A percentile compares a stretch with the other conserved stretches of the same genome.
phyloP scores from a whole-genome alignment of 2,329 filamentous ascomycete genomes.

The Didymella pinodella region DNA sequence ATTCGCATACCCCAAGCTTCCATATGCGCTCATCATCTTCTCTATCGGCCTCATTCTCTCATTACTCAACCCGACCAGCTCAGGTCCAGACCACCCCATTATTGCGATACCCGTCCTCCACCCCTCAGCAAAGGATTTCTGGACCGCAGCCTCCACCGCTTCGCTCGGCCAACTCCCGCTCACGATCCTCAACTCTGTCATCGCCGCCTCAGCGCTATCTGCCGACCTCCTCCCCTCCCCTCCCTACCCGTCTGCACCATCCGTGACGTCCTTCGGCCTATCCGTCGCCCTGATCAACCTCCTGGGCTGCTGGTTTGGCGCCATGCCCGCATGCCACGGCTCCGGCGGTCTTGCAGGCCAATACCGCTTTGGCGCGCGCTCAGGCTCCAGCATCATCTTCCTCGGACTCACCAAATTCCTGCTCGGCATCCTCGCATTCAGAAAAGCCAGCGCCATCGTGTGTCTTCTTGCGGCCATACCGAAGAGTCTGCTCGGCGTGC shows the following conservation, averaged over 20 bases:
- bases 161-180: slow-evolving; percentile 88
- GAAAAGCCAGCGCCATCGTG: slow-evolving; percentile 78
- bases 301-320: slow-evolving; percentile 86
- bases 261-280: slow-evolving; percentile 77
- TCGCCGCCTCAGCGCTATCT: slow-evolving; percentile 83
- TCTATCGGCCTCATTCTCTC: slow-evolving; percentile 73
- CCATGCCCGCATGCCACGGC: slow-evolving; percentile 95
- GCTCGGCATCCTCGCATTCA: slow-evolving; percentile 67
- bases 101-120: slow-evolving; percentile 57
- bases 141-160: slow-evolving; percentile 66
- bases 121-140: slow-evolving; percentile 60
- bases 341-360: slow-evolving; percentile 91
- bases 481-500: slow-evolving; percentile 77
- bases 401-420: slow-evolving; percentile 78
- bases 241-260: slow-evolving; percentile 64
- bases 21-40: slow-evolving; percentile 80
- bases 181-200: slow-evolving; percentile 89
- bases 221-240: slow-evolving; percentile 76
- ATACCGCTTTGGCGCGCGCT: slow-evolving; percentile 88
- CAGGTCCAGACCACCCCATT: slow-evolving; percentile 56
- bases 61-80: slow-evolving; percentile 43
- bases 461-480: slow-evolving; percentile 77
- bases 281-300: slow-evolving; percentile 88
- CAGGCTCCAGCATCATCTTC: slow-evolving; percentile 81
- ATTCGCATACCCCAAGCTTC: slow-evolving; percentile 70